phyloP scores from a whole-genome alignment of 2,329 filamentous ascomycete genomes.

The Sclerotinia spermophila region DNA sequence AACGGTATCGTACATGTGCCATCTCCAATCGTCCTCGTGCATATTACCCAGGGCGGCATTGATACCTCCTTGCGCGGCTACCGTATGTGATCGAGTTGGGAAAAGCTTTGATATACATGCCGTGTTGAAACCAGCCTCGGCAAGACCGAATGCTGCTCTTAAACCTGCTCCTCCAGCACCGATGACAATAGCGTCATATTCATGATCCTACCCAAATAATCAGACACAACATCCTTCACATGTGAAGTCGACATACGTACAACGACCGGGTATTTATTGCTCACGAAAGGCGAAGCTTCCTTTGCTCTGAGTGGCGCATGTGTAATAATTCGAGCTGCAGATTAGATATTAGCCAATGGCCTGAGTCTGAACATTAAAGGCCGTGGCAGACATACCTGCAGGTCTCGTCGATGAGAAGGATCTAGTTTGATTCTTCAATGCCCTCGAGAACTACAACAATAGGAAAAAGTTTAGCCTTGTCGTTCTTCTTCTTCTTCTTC shows the following conservation, averaged over 20 bases:
- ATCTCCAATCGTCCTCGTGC: slow-evolving; percentile 98
- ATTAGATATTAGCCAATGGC: slow-evolving; percentile 24
- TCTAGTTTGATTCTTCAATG: slow-evolving; percentile 59
- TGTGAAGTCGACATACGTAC: slow-evolving; percentile 44
- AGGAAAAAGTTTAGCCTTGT: slow-evolving; percentile 26
- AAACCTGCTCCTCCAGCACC: slow-evolving; percentile 61
- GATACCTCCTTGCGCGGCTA: slow-evolving; percentile 65
- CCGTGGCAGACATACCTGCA: slow-evolving; percentile 55
- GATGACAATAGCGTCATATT: slow-evolving; percentile 86
- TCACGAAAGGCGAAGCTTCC: slow-evolving; percentile 83
- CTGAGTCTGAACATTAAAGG: neutral
- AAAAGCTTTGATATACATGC: slow-evolving; percentile 66
- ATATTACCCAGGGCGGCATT: slow-evolving; percentile 60
- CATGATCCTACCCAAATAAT: slow-evolving; percentile 67
- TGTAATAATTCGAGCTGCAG: slow-evolving; percentile 75
- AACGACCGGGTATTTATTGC: slow-evolving; percentile 90
- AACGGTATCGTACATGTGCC: slow-evolving; percentile 99
- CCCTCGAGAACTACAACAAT: slow-evolving; percentile 35
- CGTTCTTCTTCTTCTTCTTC: slow-evolving; percentile 14
- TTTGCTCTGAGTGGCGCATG: slow-evolving; percentile 85
- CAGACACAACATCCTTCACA: slow-evolving; percentile 18
- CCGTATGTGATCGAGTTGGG: slow-evolving; percentile 60
- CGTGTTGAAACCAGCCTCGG: slow-evolving; percentile 61
- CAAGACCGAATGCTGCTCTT: slow-evolving; percentile 60
- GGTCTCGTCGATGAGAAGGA: slow-evolving; percentile 84